These are phyloP conservation scores for Rugosomyces carneus DNA, from an alignment of 1,284 basidiomycete genomes.

Conservation along the genomic window DNA sequence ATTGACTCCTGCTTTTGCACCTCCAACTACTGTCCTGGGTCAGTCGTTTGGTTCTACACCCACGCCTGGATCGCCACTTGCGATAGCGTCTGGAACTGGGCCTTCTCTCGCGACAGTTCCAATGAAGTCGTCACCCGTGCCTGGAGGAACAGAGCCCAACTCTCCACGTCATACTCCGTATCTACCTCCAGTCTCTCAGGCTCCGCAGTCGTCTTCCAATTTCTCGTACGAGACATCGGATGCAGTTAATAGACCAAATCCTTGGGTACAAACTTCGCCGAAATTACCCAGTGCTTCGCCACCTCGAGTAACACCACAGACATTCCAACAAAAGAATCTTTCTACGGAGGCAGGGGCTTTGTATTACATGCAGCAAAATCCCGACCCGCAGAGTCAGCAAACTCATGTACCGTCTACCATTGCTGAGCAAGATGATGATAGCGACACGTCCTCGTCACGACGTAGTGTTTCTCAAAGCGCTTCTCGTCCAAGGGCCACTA, in stretches of 20 bases:
- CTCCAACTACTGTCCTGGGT: neutral
- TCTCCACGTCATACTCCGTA: conserved; percentile 17
- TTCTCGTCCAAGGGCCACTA: conserved; percentile 10
- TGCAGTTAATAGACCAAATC: conserved; percentile 9
- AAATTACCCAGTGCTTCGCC: conserved; percentile 1
- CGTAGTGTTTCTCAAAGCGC: conserved; percentile 5
- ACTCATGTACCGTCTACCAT: conserved; percentile 38
- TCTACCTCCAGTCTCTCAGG: conserved; percentile 11
- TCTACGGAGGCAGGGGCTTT: conserved; percentile 55
- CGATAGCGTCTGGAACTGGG: neutral
- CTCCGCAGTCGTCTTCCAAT: conserved; percentile 7
- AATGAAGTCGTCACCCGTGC: conserved; percentile 6
- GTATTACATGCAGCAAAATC: conserved; percentile 63
- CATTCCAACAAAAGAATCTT: conserved; percentile 33
- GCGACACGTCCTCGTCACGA: conserved; percentile 14
- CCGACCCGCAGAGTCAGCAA: conserved; percentile 25
- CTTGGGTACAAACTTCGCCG: neutral
- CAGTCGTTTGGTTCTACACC: neutral
- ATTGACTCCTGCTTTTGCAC: neutral
- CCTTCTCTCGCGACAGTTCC: conserved; percentile 7
- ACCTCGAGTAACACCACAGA: conserved; percentile 7
- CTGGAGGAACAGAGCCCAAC: conserved; percentile 5
- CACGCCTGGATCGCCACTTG: conserved; percentile 3
- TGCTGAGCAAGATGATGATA: conserved; percentile 26
- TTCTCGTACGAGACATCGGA: conserved; percentile 10